Base-by-base conservation (phyloP, 768 basidiomycete genomes). In the Termitomyces sp. region DNA sequence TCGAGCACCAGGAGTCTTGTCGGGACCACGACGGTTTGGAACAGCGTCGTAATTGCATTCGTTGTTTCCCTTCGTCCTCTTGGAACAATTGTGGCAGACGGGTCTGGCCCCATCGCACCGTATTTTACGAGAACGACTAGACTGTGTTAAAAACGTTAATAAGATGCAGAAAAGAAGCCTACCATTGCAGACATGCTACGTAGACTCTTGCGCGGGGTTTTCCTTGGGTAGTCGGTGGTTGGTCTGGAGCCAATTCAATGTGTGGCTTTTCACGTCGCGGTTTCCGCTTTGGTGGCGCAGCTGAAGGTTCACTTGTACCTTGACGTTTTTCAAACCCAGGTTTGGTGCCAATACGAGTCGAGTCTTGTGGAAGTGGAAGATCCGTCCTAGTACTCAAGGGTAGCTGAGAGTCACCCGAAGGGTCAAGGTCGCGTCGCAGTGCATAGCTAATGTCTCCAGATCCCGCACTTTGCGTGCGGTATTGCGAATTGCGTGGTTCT, bases 61-160 rank as follows among this genome's bases (percentile, higher is more conserved):
- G 45, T 68, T 72, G 62, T 64, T 69, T 13, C 72, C 71, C 48
- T 70, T 76, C 13, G 73, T 58, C 40, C 87, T 80, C 61, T 81
- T 82, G 42, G 73, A 70, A 65, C 90, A 92, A 65, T 90, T 90
- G 65, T 87, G 82, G 65, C 90, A 92, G 10, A 77, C 65, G 10
- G 90, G 90, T 62, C 86, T 90, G 9, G 85, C 85, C 54, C 90
- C 90, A 68, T 92, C 90, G 68, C 90, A 92, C 5, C 90, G 84
- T 61, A 88, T 90, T 66, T 92, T 92, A 26, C 89, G 81, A 16
- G 77, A 80, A 26, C 90, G 89, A 66, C 90, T 92, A 62, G 18
- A 18, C 18, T 7, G 26, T n/a, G n/a, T 49, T 26, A 33, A 38
- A 28, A 6, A 3, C 40, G 14, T 22, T 42, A 6, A 14, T 10